A percentile compares a stretch with the other conserved stretches of the same genome.
These are phyloP conservation scores for Komagataella mondaviorum DNA, from an alignment of 805 yeast species.

Conservation along the genomic window DNA sequence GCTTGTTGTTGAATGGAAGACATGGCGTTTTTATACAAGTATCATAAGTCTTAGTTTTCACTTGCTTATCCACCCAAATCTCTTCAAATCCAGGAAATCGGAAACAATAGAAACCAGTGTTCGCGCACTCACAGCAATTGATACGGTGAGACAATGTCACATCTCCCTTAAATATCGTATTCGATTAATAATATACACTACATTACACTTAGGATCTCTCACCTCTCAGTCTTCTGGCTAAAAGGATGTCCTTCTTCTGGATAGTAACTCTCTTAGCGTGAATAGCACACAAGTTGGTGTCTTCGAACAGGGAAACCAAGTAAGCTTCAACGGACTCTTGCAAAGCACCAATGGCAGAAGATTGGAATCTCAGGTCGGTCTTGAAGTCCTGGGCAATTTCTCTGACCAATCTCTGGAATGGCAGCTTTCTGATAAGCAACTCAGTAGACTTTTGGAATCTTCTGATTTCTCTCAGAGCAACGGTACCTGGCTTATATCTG, in stretches of 20 bases:
- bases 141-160: not conserved
- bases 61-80: not conserved
- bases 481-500: slow-evolving; percentile 97
- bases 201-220: slow-evolving; percentile 55
- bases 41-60: not conserved
- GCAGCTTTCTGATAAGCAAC: slow-evolving; percentile 87
- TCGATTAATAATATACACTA: slow-evolving; percentile 4
- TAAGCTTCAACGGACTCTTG: slow-evolving; percentile 99
- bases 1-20: not conserved
- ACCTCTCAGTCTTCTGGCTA: slow-evolving; percentile 97
- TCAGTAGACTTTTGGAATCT: slow-evolving; percentile 96
- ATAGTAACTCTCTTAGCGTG: slow-evolving; percentile 99
- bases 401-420: slow-evolving; percentile 94
- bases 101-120: not conserved
- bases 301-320: slow-evolving; percentile 91
- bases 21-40: not conserved
- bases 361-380: slow-evolving; percentile 91
- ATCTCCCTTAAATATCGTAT: not conserved
- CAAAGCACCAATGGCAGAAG: slow-evolving; percentile 93
- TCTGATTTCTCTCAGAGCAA: slow-evolving; percentile 93
- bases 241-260: slow-evolving; percentile 95
- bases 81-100: not conserved
- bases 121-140: not conserved
- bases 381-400: slow-evolving; percentile 93
- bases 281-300: slow-evolving; percentile 95